Conservation (phyloP, 495 filamentous ascomycete genomes). For the Usnea hakonensis region DNA sequence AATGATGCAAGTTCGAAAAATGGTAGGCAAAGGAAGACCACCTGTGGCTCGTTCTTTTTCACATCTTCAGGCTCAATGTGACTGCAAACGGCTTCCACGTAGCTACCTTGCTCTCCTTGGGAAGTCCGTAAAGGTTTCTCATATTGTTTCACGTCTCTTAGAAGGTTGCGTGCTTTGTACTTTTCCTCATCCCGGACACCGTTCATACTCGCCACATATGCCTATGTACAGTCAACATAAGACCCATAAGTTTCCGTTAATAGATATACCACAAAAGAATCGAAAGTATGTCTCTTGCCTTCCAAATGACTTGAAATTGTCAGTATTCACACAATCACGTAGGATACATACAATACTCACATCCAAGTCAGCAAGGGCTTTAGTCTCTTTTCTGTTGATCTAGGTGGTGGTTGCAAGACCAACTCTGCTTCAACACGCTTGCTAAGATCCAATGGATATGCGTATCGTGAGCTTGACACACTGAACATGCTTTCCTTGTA, state of each 20-base stretch:
- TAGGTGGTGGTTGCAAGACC: not conserved
- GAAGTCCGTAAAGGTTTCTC: conserved; percentile 16
- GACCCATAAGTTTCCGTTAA: not conserved
- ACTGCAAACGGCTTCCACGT: not conserved
- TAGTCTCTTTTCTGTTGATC: not conserved
- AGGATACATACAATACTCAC: not conserved
- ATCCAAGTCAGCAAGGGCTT: not conserved
- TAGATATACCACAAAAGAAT: not conserved
- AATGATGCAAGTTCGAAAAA: not conserved
- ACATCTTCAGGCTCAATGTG: not conserved
- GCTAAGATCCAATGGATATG: not conserved
- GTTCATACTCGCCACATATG: not conserved
- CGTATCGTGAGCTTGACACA: not conserved
- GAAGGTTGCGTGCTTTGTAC: not conserved
- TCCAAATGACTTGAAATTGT: not conserved
- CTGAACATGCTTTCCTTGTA: not conserved
- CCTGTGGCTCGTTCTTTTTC: not conserved
- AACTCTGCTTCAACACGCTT: not conserved
- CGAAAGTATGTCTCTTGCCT: not conserved
- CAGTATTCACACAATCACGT: not conserved
- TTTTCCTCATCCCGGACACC: not conserved
- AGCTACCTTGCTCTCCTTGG: conserved; percentile 8
- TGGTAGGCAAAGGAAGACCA: not conserved
- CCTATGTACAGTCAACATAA: not conserved
- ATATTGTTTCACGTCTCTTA: conserved; percentile 12